phyloP scores from a whole-genome alignment of 257 asterid species.

The Gentiana macrophylla region DNA sequence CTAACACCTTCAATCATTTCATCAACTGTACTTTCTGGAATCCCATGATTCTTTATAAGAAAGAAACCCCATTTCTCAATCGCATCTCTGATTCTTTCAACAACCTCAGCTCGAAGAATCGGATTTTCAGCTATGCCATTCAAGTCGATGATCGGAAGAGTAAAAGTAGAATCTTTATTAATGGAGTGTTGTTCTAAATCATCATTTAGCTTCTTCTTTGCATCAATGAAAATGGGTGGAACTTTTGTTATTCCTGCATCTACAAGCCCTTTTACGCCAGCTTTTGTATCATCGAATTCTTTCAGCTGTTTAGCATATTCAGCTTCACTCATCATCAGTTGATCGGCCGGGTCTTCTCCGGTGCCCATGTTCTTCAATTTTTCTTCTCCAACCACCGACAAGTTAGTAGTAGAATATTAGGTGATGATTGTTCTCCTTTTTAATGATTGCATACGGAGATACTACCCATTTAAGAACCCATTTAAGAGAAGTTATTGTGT shows the following conservation, averaged over 20 bases:
- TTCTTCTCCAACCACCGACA: too few relatives aligned
- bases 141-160: conserved; percentile 1
- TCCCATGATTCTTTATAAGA: background rate
- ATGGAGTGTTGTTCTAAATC: too few relatives aligned
- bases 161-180: too few relatives aligned
- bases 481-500: too few relatives aligned
- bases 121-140: background rate
- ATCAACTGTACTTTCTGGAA: background rate
- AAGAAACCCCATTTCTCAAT: conserved; percentile 4
- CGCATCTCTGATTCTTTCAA: background rate
- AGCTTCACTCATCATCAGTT: too few relatives aligned
- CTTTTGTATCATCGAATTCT: conserved; percentile 2
- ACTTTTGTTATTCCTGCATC: background rate
- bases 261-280: conserved; percentile 1
- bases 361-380: too few relatives aligned
- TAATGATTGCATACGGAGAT: too few relatives aligned
- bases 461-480: too few relatives aligned
- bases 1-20: background rate
- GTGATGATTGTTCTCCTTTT: too few relatives aligned
- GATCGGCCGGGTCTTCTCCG: too few relatives aligned
- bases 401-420: too few relatives aligned
- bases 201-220: background rate
- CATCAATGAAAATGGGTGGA: background rate
- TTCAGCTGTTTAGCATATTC: background rate
- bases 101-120: too few relatives aligned